Evolutionary conservation across 352 stramenopile genomes (phyloP).

Genomic region (Globisporangium megalacanthum): DNA sequence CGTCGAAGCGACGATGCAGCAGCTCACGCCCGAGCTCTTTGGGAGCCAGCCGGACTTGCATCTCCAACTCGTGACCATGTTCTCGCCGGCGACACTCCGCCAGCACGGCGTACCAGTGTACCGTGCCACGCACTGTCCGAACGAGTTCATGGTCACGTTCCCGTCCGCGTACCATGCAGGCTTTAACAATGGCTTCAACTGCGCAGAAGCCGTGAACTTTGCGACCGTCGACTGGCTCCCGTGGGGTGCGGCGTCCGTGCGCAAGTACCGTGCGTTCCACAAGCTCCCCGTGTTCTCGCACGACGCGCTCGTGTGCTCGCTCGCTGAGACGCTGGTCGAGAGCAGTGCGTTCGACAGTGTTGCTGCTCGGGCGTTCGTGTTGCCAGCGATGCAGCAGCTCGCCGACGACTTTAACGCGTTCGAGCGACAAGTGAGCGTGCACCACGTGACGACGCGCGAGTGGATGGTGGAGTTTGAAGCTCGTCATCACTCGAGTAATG

Average conservation of each 20-base stretch:
- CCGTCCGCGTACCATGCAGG: constrained; percentile 96
- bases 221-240: constrained; percentile 86
- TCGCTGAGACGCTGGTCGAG: constrained; percentile 68
- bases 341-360: constrained; percentile 46
- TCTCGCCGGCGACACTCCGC: constrained; percentile 58
- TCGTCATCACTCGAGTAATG: constrained; percentile 11
- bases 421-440: constrained; percentile 26
- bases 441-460: constrained; percentile 36
- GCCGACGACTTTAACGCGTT: constrained; percentile 53
- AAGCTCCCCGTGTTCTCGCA: constrained; percentile 86
- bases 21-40: constrained; percentile 94
- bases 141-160: constrained; percentile 99
- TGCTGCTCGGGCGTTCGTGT: constrained; percentile 33
- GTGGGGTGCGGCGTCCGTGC: constrained; percentile 66
- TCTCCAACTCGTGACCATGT: constrained; percentile 89
- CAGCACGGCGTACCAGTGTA: constrained; percentile 92
- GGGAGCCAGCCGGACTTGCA: constrained; percentile 94
- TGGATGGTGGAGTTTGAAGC: constrained; percentile 50
- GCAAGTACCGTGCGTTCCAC: constrained; percentile 66
- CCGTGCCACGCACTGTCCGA: constrained; percentile 91
- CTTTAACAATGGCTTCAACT: constrained; percentile 97
- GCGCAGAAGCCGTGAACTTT: constrained; percentile 90
- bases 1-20: constrained; percentile 88
- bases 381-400: constrained; percentile 61
- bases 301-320: constrained; percentile 73